Evolutionary conservation across 768 basidiomycete genomes (phyloP).

Genomic region (Suillus lakei): DNA sequence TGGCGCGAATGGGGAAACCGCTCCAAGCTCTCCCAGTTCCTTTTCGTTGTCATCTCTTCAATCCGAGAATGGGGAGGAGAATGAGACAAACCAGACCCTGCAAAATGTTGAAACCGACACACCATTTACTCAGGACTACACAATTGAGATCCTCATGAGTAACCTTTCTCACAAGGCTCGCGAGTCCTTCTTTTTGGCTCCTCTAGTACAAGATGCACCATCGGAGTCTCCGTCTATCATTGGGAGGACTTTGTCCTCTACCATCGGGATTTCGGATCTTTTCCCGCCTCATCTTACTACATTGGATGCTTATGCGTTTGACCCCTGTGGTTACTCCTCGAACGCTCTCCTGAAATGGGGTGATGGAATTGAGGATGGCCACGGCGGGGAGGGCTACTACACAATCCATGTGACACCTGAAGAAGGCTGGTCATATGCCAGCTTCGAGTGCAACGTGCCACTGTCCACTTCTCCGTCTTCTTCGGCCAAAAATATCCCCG

Average conservation of each 20-base stretch:
- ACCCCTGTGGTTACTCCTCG: slow-evolving; percentile 94
- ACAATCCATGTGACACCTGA: slow-evolving; percentile 99
- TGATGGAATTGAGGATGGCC: slow-evolving; percentile 25
- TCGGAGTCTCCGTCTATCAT: slow-evolving; percentile 33
- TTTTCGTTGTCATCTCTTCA: slow-evolving; percentile 19
- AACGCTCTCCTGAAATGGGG: slow-evolving; percentile 85
- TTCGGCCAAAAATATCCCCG: slow-evolving; percentile 56
- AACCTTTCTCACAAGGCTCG: slow-evolving; percentile 79
- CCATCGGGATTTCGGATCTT: slow-evolving; percentile 79
- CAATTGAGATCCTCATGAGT: slow-evolving; percentile 98
- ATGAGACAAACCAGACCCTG: slow-evolving; percentile 12
- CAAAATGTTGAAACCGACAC: slow-evolving; percentile 19
- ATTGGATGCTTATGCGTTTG: slow-evolving; percentile 91
- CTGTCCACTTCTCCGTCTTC: slow-evolving; percentile 40
- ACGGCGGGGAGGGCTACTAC: slow-evolving; percentile 85
- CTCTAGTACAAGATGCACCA: slow-evolving; percentile 58
- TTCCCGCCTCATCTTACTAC: slow-evolving; percentile 81
- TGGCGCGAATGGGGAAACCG: slow-evolving; percentile 24
- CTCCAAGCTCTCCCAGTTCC: slow-evolving; percentile 24
- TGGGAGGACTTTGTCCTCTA: slow-evolving; percentile 56
- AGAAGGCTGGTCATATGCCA: slow-evolving; percentile 97
- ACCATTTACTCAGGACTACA: slow-evolving; percentile 69
- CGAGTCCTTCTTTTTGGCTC: slow-evolving; percentile 71
- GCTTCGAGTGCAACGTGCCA: slow-evolving; percentile 98
- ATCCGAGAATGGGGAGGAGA: slow-evolving; percentile 16